phyloP scores from a whole-genome alignment of 768 basidiomycete species.

The Roridomyces roridus region DNA sequence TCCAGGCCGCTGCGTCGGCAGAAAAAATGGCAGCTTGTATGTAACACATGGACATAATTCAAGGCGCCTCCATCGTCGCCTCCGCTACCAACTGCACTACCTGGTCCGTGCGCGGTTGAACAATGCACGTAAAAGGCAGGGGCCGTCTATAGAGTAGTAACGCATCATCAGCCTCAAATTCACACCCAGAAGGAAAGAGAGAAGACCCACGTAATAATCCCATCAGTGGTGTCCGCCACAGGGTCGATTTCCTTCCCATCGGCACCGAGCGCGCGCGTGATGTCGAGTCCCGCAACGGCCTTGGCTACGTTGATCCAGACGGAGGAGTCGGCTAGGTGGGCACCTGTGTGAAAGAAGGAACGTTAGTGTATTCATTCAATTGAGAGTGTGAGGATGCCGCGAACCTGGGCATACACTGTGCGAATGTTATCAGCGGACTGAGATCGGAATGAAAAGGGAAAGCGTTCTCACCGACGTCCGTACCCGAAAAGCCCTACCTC shows the following conservation, averaged over 20 bases:
- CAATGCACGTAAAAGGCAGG: conserved; percentile 22
- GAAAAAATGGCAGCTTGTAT: no score
- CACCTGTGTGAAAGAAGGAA: background rate
- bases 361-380: background rate
- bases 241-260: conserved; percentile 27
- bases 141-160: conserved; percentile 15
- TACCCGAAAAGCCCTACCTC: conserved; percentile 35
- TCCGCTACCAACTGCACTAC: conserved; percentile 18
- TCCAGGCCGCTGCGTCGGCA: no score
- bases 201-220: conserved; percentile 25
- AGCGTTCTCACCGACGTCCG: conserved; percentile 26
- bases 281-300: conserved; percentile 26
- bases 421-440: background rate
- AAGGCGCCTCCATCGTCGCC: conserved; percentile 8
- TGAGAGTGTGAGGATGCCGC: background rate
- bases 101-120: conserved; percentile 20
- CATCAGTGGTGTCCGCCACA: conserved; percentile 22
- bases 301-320: conserved; percentile 28
- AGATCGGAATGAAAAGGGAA: background rate
- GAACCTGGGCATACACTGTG: conserved; percentile 13
- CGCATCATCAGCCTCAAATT: background rate
- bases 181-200: background rate
- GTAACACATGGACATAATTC: no score
- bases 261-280: conserved; percentile 26
- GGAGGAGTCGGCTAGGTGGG: conserved; percentile 28